Conservation (phyloP, 148 eudicot species). For the Amaranthus cruentus region DNA sequence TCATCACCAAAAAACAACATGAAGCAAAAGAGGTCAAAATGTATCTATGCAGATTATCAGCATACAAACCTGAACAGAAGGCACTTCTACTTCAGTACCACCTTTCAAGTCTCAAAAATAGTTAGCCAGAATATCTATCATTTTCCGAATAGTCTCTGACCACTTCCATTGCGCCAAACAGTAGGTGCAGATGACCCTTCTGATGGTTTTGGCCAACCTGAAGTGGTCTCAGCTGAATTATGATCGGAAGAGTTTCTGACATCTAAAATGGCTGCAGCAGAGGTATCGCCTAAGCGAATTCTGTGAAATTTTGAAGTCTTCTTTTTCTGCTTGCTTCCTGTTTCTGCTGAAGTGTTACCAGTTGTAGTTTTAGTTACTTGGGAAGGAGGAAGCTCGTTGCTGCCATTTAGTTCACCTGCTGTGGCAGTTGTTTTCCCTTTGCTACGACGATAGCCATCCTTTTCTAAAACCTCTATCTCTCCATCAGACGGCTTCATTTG, state of each 20-base stretch:
- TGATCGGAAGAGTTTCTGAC: slow-evolving; percentile 38
- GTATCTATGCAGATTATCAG: background rate
- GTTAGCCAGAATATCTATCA: slow-evolving; percentile 2
- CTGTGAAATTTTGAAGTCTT: slow-evolving; percentile 87
- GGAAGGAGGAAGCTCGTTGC: slow-evolving; percentile 12
- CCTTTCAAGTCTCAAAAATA: background rate
- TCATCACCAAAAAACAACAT: slow-evolving; percentile 11
- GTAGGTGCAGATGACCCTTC: slow-evolving; percentile 51
- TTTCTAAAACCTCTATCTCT: slow-evolving; percentile 66
- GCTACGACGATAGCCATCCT: slow-evolving; percentile 68
- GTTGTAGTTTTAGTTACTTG: slow-evolving; percentile 9
- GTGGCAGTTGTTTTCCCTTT: slow-evolving; percentile 45
- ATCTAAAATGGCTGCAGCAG: slow-evolving; percentile 52
- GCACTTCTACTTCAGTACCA: background rate
- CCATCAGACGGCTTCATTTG: slow-evolving; percentile 54
- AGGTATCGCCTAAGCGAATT: slow-evolving; percentile 64
- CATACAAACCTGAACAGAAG: background rate
- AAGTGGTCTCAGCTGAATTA: slow-evolving; percentile 24
- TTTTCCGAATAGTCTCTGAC: slow-evolving; percentile 60
- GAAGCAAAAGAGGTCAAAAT: slow-evolving; percentile 16
- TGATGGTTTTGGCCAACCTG: slow-evolving; percentile 26
- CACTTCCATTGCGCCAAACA: slow-evolving; percentile 76
- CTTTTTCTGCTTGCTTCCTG: slow-evolving; percentile 56
- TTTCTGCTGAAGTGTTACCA: slow-evolving; percentile 31
- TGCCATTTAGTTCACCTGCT: slow-evolving; percentile 20